Conservation (phyloP, 108 stramenopile genomes). For the Cyclostephanos tholiformis region DNA sequence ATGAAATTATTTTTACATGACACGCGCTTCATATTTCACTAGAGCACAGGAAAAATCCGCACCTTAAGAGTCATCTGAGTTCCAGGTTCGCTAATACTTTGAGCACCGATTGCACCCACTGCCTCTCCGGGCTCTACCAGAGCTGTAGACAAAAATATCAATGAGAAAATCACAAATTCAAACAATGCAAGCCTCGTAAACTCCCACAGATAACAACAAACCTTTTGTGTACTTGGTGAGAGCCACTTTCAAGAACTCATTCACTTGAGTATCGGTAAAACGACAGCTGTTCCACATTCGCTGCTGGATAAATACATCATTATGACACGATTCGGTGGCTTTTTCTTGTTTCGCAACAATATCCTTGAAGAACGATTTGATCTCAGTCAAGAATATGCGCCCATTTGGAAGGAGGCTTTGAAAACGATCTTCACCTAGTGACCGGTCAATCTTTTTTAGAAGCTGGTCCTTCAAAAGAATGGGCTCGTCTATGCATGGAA, state of each 20-base stretch:
- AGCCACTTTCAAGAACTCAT: constrained; percentile 67
- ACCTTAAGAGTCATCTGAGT: constrained; percentile 98
- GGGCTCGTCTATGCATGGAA: constrained; percentile 65
- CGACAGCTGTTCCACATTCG: constrained; percentile 75
- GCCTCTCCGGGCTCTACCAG: constrained; percentile 95
- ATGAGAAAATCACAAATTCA: neutral
- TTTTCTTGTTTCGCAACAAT: constrained; percentile 60
- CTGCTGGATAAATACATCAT: constrained; percentile 29
- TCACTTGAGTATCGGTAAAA: constrained; percentile 79
- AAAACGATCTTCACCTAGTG: constrained; percentile 58
- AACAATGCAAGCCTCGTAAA: neutral
- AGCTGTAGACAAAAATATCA: neutral
- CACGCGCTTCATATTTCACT: neutral
- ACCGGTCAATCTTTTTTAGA: constrained; percentile 47
- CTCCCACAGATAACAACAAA: neutral
- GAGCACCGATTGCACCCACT: constrained; percentile 97
- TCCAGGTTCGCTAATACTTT: constrained; percentile 96
- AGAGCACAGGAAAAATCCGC: constrained; percentile 3
- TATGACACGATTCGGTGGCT: constrained; percentile 34
- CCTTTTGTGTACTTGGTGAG: constrained; percentile 82
- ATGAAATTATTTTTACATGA: neutral
- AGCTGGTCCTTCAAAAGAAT: constrained; percentile 55
- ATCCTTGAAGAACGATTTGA: constrained; percentile 64
- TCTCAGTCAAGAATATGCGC: constrained; percentile 66
- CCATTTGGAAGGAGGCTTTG: constrained; percentile 75